phyloP scores from a whole-genome alignment of 1,139 yeast species.

The Spathaspora jeffriesii region DNA sequence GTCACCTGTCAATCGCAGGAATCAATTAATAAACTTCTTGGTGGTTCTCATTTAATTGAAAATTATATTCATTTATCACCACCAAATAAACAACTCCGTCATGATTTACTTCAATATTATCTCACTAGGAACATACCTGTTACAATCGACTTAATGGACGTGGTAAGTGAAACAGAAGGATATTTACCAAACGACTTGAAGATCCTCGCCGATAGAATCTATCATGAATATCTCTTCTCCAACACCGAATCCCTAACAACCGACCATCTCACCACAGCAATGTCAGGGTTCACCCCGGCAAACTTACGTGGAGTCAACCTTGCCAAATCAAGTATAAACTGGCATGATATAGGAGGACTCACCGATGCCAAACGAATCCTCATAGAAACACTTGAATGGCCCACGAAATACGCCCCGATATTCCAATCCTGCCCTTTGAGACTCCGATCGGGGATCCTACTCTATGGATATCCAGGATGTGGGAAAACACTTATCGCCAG shows the following conservation, averaged over 20 bases:
- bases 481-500: conserved; percentile 94
- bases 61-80: conserved; percentile 61
- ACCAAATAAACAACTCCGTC: conserved; percentile 69
- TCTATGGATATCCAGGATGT: conserved; percentile 98
- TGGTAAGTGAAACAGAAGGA: conserved; percentile 85
- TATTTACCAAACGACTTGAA: conserved; percentile 83
- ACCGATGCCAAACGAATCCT: conserved; percentile 72
- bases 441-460: conserved; percentile 82
- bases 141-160: conserved; percentile 56
- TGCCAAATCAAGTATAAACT: conserved; percentile 71
- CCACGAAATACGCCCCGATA: conserved; percentile 93
- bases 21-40: conserved; percentile 58
- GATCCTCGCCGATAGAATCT: conserved; percentile 71
- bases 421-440: conserved; percentile 87
- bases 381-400: conserved; percentile 95
- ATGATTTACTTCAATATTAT: conserved; percentile 50
- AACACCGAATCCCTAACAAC: conserved; percentile 10
- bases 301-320: conserved; percentile 85
- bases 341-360: conserved; percentile 93
- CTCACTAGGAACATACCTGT: conserved; percentile 30
- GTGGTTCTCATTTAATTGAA: conserved; percentile 72
- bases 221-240: conserved; percentile 59
- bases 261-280: conserved; percentile 56
- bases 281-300: conserved; percentile 74
- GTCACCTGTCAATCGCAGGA: conserved; percentile 68